A percentile compares a stretch with the other conserved stretches of the same genome.
Evolutionary conservation across 495 filamentous ascomycete genomes (phyloP).

Genomic region (Neurospora tetrasperma): DNA sequence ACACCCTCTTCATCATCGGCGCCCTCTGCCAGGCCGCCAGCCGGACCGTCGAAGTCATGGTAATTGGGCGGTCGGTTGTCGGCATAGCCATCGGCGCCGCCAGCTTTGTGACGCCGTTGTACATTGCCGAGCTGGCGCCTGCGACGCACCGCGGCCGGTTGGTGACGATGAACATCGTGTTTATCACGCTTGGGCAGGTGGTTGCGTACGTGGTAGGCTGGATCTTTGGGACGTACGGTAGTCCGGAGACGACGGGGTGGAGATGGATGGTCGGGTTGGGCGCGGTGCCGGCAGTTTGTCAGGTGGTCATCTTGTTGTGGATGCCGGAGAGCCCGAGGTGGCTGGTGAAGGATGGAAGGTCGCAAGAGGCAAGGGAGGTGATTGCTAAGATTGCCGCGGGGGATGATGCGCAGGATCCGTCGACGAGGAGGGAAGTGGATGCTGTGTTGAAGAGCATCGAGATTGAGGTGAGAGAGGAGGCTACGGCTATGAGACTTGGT

Average conservation of each 20-base stretch:
- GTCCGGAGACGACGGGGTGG: conserved; percentile 50
- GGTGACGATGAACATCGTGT: conserved; percentile 67
- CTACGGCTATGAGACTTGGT: conserved; percentile 33
- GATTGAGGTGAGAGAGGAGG: conserved; percentile 58
- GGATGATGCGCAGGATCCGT: neutral
- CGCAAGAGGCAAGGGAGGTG: conserved; percentile 48
- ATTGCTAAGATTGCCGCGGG: conserved; percentile 44
- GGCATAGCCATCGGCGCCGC: conserved; percentile 76
- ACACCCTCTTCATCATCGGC: conserved; percentile 65
- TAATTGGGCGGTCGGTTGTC: conserved; percentile 67
- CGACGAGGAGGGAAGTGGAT: conserved; percentile 37
- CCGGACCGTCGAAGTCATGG: conserved; percentile 57
- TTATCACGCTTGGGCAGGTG: conserved; percentile 78
- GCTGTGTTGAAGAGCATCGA: conserved; percentile 54
- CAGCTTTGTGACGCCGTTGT: conserved; percentile 73
- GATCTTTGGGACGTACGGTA: conserved; percentile 46
- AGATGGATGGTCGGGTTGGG: conserved; percentile 86
- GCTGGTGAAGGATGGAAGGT: conserved; percentile 59
- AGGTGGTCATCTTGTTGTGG: conserved; percentile 50
- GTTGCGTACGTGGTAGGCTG: conserved; percentile 74
- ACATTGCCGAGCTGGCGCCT: conserved; percentile 79
- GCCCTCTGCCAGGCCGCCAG: conserved; percentile 60
- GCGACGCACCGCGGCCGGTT: conserved; percentile 62
- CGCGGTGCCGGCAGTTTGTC: conserved; percentile 62
- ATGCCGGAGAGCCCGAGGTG: conserved; percentile 85